These are phyloP conservation scores for Vitis hybrid DNA, from an alignment of 177 flowering plant genomes.

Conservation along the genomic window DNA sequence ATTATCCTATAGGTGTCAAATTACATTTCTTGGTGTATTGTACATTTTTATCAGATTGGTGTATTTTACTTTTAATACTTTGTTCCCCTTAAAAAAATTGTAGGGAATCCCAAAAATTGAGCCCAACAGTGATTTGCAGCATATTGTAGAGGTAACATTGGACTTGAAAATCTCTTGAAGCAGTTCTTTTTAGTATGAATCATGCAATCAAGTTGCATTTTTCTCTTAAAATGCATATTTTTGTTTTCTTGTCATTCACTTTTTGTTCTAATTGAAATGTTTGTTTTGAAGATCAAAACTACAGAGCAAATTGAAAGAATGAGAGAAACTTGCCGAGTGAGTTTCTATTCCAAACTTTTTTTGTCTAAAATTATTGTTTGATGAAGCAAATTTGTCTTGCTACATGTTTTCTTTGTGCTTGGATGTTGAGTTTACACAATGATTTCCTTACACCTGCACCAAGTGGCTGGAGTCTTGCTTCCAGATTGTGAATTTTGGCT, in stretches of 20 bases:
- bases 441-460: too few species aligned
- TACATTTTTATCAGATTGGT: not conserved
- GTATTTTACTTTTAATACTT: not conserved
- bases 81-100: conserved; percentile 12
- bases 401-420: not conserved
- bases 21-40: not conserved
- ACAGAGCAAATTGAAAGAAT: conserved; percentile 80
- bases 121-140: conserved; percentile 86
- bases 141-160: conserved; percentile 73
- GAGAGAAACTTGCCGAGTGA: conserved; percentile 84
- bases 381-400: not conserved
- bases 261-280: conserved; percentile 2
- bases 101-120: conserved; percentile 91
- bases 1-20: not conserved
- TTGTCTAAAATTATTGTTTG: not conserved
- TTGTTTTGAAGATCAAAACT: conserved; percentile 71
- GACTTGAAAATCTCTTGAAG: not conserved
- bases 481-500: too few species aligned
- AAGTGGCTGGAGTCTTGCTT: too few species aligned
- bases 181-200: not conserved
- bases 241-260: not conserved
- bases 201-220: not conserved
- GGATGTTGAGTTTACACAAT: too few species aligned
- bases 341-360: conserved; percentile 19
- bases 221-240: not conserved